Conservation (phyloP, 139 green algal species). For the Tetradesmus obliquus region DNA sequence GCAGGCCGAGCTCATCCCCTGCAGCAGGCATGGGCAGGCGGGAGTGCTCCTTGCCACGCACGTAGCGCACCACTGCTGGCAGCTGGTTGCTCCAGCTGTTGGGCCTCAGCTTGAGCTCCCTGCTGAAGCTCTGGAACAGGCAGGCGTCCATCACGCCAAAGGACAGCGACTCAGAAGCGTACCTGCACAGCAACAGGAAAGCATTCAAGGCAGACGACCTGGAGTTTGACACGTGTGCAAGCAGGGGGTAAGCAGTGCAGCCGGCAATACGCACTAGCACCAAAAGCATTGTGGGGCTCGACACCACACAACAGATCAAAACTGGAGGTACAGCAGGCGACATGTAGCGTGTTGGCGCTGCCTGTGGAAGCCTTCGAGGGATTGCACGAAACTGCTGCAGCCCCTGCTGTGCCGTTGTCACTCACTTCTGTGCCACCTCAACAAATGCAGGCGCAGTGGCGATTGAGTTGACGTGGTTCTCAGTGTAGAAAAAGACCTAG, state of each 20-base stretch:
- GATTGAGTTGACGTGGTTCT: neutral
- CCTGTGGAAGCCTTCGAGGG: no score
- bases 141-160: constrained; percentile 29
- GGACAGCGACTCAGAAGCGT: neutral
- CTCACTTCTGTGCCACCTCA: constrained; percentile 38
- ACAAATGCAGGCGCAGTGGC: constrained; percentile 13
- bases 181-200: neutral
- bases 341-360: no score
- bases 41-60: constrained; percentile 50
- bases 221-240: no score
- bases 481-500: constrained; percentile 42
- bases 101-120: neutral
- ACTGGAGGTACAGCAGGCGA: no score
- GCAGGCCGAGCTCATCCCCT: neutral
- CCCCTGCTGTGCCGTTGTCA: neutral
- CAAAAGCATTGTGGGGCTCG: no score
- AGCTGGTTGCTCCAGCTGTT: constrained; percentile 50
- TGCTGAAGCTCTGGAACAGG: constrained; percentile 14
- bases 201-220: neutral
- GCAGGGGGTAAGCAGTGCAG: no score
- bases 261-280: no score
- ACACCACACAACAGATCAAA: no score
- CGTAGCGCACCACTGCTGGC: constrained; percentile 48
- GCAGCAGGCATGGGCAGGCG: constrained; percentile 38
- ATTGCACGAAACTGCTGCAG: neutral